phyloP scores from a whole-genome alignment of 176 grass and related monocot species.

The Thinopyrum elongatum region DNA sequence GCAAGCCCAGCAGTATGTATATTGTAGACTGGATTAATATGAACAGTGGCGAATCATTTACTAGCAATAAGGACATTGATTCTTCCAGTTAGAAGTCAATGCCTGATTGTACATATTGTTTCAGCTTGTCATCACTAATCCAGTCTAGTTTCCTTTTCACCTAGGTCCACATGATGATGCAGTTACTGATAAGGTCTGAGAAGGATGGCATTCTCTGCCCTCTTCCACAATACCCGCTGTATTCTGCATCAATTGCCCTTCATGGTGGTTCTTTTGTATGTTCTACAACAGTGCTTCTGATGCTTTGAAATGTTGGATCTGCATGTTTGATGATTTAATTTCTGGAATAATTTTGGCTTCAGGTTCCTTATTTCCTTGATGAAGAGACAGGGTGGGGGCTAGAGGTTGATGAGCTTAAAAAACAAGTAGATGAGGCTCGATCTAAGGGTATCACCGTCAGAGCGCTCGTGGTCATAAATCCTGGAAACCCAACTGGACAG shows the following conservation, averaged over 20 bases:
- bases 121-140: slow-evolving; percentile 14
- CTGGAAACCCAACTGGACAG: slow-evolving; percentile 96
- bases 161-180: slow-evolving; percentile 99
- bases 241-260: slow-evolving; percentile 94
- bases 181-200: slow-evolving; percentile 87
- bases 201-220: slow-evolving; percentile 97
- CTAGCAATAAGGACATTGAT: slow-evolving; percentile 8
- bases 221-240: slow-evolving; percentile 93
- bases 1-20: slow-evolving; percentile 83
- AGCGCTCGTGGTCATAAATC: slow-evolving; percentile 91
- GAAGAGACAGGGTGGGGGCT: slow-evolving; percentile 85
- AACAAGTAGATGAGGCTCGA: slow-evolving; percentile 74
- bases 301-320: not conserved
- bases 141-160: slow-evolving; percentile 22
- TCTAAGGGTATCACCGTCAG: slow-evolving; percentile 91
- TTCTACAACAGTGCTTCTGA: slow-evolving; percentile 25
- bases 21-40: slow-evolving; percentile 14
- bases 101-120: not conserved
- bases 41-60: not conserved
- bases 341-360: slow-evolving; percentile 28
- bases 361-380: slow-evolving; percentile 90
- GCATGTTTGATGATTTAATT: slow-evolving; percentile 17
- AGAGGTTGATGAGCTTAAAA: slow-evolving; percentile 76
- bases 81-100: not conserved
- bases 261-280: slow-evolving; percentile 98